Base-by-base conservation (phyloP, 2,329 filamentous ascomycete genomes). In the Microcyclospora tardicrescens region DNA sequence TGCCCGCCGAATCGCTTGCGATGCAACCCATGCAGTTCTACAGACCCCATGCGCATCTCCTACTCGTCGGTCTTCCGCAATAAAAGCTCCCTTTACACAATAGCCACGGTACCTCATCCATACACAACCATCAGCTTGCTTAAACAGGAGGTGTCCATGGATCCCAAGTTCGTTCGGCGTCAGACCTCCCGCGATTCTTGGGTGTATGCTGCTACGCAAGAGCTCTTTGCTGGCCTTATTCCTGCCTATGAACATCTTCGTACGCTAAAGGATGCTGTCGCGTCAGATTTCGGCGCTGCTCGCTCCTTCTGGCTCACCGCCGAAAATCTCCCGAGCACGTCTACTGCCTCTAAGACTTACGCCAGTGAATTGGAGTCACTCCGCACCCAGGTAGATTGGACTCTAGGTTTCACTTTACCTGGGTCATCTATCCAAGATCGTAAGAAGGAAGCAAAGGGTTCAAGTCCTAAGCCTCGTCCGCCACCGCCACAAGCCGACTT, bases 71-170 rank as follows among this genome's bases (percentile, higher is more conserved):
- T 71, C 13, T 91, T 84, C 60, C 72, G 72, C 39, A 94, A 95
- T 59, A 72, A 71, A 4, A 78, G 79, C 11, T 69, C 68, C 1
- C 57, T 81, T 12, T 96, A 86, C 64, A 85, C 81, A 2, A 83
- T 98, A 46, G 86, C 81, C 42, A 83, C 79, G 1, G 80, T 96
- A 10, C 89, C 89, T 0, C 91, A 98, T 57, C 91, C 91, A 0
- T 93, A 86, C 66, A 95, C 87, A 1, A 69, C 85, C 32, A 73
- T 78, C 38, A 73, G 77, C 10, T 66, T 96, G 13, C 70, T 76
- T 42, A 51, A 47, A 27, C 44, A 66, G 37, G 64, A 55, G 9
- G 12, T 15, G 12, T 15, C 30, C 12, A 43, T 68, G 33, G 57
- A 63, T 39, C 45, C 54, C 6, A 55, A 53, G 16, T 68, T 65